Base-by-base conservation (phyloP, 805 yeast genomes). In the Cyberlindnera euphorbiae region DNA sequence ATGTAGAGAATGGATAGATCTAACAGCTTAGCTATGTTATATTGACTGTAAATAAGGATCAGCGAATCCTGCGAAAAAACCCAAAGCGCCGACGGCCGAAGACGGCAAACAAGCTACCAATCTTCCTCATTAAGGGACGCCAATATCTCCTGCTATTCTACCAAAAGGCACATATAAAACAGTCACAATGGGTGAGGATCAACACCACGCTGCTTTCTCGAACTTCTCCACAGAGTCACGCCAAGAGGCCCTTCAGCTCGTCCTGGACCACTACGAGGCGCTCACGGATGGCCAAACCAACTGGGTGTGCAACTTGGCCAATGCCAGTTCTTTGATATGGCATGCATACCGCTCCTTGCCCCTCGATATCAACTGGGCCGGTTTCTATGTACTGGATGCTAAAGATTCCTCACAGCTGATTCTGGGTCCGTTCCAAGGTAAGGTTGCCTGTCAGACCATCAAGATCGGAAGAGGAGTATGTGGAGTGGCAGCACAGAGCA, bases 381-480 rank as follows among this genome's bases (percentile, higher is more conserved):
- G 98, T 0, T 88, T 93, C 57, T 90, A 90, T 52, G 75, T 84
- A 2, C 47, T 67, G 13, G 54, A 56, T 28, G 50, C 49, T 6
- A 51, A 56, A 10, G 56, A 52, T 17, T 32, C 48, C 1, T 31
- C 56, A 1, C 77, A 71, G 50, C 64, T 93, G 34, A 69, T 85
- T 16, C 64, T 90, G 26, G 98, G 94, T 0, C 98, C 98, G 11
- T 90, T 90, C 59, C 95, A 86, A 59, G 98, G 98, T 5, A 87
- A 87, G 58, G 97, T 90, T 3, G 97, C 97, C 0, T 90, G 98
- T 52, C 97, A 93, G 59, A 63, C 64, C 18, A 93, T 90, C 39
- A 53, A 64, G 38, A 64, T 82, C 34, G 96, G 96, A 5, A 69
- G 63, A 40, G 98, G 98, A 11, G 97, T 90, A 1, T 93, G 97